Evolutionary conservation across 371 early-diverging fungal species (phyloP), one percentile per base, ranked within the genome.

Genomic region (Zychaea mexicana): DNA sequence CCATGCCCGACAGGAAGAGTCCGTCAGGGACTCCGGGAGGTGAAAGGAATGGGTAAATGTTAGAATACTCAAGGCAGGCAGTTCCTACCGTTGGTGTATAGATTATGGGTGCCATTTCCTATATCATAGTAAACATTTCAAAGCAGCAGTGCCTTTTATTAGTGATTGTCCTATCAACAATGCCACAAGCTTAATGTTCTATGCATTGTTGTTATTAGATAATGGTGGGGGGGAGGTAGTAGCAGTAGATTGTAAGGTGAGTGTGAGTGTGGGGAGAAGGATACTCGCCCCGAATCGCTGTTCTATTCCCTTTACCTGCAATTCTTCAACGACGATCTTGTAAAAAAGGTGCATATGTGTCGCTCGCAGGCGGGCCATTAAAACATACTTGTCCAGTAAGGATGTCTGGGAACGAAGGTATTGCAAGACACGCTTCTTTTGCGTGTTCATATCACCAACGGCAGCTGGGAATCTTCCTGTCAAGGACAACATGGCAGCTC

Each of bases 1-100:
- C 89, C 10, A 82, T 76, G 47, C 92, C 74, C 19, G 90, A 87
- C 56, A 96, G 82, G 72, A 87, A 96, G 39, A 96, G 81, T 27
- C 96, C 96, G 67, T 94, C 91, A 38, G 88, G 87, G 7, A 83
- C 80, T 49, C 90, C 93, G 17, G 92, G 84, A 32, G 85, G 85
- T 28, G 90, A 88, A 33, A 92, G 80, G 75, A 91, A 92, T 27
- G 91, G 93, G 62, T 92, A 92, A 52, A 96, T 92, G 65, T 91
- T 88, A 22, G 94, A 94, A 76, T 92, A 95, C 62, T 93, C 88
- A 58, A 89, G 80, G 78, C 97, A 97, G 4, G 94, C 97, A 27
- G 90, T 83, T 55, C 95, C 96, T 9, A 96, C 94, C 10, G 94
- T 94, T 28, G 96, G 97, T n/a, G 96, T 97, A 81, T 97, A 96